Percentiles rank a stretch among this genome's conserved stretches.
Conservation (phyloP, 1,284 basidiomycete genomes). For the Chondrostereum purpureum region DNA sequence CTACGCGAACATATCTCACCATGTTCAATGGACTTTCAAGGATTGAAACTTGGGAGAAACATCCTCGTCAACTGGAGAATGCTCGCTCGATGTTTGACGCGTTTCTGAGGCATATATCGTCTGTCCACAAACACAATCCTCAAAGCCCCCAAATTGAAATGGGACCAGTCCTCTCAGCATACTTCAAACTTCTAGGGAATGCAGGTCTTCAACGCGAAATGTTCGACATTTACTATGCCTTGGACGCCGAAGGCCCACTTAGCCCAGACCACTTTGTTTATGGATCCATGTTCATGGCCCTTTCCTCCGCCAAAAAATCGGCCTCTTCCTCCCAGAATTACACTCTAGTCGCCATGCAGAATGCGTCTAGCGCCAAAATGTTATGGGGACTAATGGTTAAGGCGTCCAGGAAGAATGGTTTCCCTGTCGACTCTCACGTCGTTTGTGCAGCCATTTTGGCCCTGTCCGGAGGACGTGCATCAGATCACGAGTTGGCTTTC, state of each 20-base stretch:
- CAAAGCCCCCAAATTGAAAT: constrained; percentile 37
- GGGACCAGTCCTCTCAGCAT: constrained; percentile 41
- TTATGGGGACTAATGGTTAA: constrained; percentile 62
- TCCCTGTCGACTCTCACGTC: constrained; percentile 46
- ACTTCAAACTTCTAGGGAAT: constrained; percentile 58
- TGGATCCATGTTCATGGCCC: constrained; percentile 53
- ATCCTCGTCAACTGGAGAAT: constrained; percentile 52
- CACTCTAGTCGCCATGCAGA: constrained; percentile 15
- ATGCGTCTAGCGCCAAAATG: constrained; percentile 51
- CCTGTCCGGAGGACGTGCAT: constrained; percentile 43
- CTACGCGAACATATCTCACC: constrained; percentile 55
- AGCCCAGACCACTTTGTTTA: constrained; percentile 52
- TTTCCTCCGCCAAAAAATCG: constrained; percentile 27
- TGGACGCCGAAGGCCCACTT: constrained; percentile 51
- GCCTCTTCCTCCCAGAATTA: constrained; percentile 7
- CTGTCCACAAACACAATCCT: constrained; percentile 41
- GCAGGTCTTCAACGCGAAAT: constrained; percentile 52
- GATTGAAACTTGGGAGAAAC: constrained; percentile 50
- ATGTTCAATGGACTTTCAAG: constrained; percentile 54
- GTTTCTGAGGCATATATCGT: constrained; percentile 40
- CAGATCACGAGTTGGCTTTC: constrained; percentile 58
- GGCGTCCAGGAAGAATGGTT: constrained; percentile 35
- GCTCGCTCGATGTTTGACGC: constrained; percentile 52
- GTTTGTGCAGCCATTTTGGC: constrained; percentile 44
- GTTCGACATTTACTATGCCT: constrained; percentile 64